Evolutionary conservation across 306 rosid genomes (phyloP), one percentile per base, ranked within the genome.

Genomic region (Chamaecrista fasciculata): DNA sequence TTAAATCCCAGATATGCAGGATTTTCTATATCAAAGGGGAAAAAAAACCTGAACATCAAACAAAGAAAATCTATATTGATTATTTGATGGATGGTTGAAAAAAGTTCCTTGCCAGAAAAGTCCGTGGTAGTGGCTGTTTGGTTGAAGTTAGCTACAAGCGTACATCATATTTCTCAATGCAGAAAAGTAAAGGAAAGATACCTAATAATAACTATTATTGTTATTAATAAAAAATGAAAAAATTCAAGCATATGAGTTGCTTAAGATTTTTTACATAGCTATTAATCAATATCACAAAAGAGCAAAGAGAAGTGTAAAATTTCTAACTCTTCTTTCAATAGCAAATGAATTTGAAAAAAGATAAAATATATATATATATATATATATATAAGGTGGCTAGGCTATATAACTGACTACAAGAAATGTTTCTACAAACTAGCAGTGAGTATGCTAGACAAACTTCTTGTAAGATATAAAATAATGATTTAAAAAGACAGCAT

Each of bases 191-290:
- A 62, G 26, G 37, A 6, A 49, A 26, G n/a, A 48, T 8, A 48
- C n/a, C n/a, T n/a, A n/a, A n/a, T n/a, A n/a, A n/a, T n/a, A n/a
- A n/a, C n/a, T n/a, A n/a, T n/a, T n/a, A n/a, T n/a, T n/a, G n/a
- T n/a, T n/a, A n/a, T n/a, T 11, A 15, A 61, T 14, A 21, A 69
- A 28, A 16, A 40, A 61, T 29, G 42, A 4, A 23, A 42, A 43
- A 40, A 62, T 64, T 59, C 59, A 69, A 15, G 66, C 36, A 51
- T 50, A 50, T 39, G 25, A 69, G 60, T 58, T n/a, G 26, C 59
- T n/a, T 10, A 39, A 39, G 19, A 69, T 42, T 61, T 61, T 43
- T 51, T 16, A n/a, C 15, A n/a, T 34, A 18, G 47, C 39, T 36
- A 73, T 57, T 66, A 15, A 34, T 44, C 50, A 55, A 43, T 15